Percentiles rank a stretch among this genome's conserved stretches.
These are phyloP conservation scores for Dictyostelium brefeldianum DNA, from an alignment of 78 protist genomes.

Conservation along the genomic window DNA sequence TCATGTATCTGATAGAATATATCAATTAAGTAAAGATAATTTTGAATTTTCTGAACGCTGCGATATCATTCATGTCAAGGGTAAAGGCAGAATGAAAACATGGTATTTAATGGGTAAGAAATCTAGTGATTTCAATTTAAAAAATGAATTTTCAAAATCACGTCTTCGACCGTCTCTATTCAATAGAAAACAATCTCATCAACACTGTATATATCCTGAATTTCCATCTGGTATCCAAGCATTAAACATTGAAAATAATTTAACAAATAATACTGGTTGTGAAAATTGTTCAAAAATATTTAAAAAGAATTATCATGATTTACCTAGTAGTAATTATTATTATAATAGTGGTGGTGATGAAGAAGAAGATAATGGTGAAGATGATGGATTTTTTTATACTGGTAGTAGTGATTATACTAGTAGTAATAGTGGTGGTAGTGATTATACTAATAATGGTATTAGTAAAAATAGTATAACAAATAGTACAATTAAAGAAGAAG, in stretches of 20 bases:
- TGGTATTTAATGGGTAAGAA: conserved; percentile 58
- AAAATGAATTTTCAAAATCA: conserved; percentile 3
- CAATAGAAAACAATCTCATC: conserved; percentile 5
- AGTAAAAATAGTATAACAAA: too few species aligned
- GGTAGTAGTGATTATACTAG: too few species aligned
- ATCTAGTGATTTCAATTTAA: conserved; percentile 6
- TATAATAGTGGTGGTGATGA: neutral
- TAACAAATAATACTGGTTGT: neutral
- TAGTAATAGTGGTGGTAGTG: neutral
- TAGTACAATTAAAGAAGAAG: neutral
- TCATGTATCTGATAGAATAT: conserved; percentile 63
- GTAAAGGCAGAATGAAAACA: conserved; percentile 90
- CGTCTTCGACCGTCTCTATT: neutral
- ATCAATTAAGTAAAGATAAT: conserved; percentile 23
- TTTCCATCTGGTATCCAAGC: conserved; percentile 6
- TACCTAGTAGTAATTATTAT: neutral
- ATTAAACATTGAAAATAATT: conserved; percentile 15
- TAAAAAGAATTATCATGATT: neutral
- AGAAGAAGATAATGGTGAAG: neutral
- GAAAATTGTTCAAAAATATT: conserved; percentile 23
- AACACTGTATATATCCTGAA: conserved; percentile 1
- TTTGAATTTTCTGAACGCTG: conserved; percentile 50
- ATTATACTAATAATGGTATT: neutral
- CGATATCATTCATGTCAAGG: conserved; percentile 72
- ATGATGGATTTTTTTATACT: too few species aligned